Evolutionary conservation across 2,329 filamentous ascomycete species (phyloP).

Genomic region (Sphaerulina populicola): DNA sequence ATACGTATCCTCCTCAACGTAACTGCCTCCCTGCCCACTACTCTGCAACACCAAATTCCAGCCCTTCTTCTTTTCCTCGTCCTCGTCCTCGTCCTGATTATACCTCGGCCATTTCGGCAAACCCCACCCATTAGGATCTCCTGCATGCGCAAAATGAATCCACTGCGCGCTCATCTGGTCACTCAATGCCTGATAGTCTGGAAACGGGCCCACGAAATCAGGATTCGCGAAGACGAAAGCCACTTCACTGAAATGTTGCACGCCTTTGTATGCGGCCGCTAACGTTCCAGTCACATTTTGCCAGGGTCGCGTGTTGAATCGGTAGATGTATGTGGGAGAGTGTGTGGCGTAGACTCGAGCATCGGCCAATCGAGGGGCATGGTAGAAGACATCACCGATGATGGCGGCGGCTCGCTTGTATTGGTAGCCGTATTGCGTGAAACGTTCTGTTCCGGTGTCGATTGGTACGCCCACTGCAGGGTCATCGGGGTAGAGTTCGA

Average conservation of each 20-base stretch:
- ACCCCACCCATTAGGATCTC: constrained; percentile 15
- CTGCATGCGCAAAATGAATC: constrained; percentile 16
- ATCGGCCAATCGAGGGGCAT: constrained; percentile 48
- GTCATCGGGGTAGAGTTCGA: constrained; percentile 43
- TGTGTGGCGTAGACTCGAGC: constrained; percentile 45
- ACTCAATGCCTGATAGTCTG: constrained; percentile 13
- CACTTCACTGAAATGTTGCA: constrained; percentile 49
- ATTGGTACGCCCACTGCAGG: constrained; percentile 44
- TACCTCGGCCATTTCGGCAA: constrained; percentile 18
- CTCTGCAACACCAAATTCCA: constrained; percentile 19
- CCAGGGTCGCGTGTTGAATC: constrained; percentile 50
- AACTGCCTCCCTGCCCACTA: constrained; percentile 10
- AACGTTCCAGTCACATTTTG: constrained; percentile 26
- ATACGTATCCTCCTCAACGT: constrained; percentile 19
- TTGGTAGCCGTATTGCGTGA: constrained; percentile 35
- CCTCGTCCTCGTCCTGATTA: not conserved
- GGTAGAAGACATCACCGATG: constrained; percentile 49
- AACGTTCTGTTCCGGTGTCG: constrained; percentile 33
- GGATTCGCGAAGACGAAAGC: constrained; percentile 33
- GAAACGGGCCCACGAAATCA: constrained; percentile 10
- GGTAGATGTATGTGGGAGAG: constrained; percentile 52
- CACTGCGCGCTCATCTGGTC: constrained; percentile 19
- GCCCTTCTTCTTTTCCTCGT: not conserved
- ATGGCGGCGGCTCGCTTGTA: constrained; percentile 50
- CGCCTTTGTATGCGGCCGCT: constrained; percentile 38